These are phyloP conservation scores for Poterioochromonas sp. DNA, from an alignment of 352 stramenopile species.

Conservation along the genomic window DNA sequence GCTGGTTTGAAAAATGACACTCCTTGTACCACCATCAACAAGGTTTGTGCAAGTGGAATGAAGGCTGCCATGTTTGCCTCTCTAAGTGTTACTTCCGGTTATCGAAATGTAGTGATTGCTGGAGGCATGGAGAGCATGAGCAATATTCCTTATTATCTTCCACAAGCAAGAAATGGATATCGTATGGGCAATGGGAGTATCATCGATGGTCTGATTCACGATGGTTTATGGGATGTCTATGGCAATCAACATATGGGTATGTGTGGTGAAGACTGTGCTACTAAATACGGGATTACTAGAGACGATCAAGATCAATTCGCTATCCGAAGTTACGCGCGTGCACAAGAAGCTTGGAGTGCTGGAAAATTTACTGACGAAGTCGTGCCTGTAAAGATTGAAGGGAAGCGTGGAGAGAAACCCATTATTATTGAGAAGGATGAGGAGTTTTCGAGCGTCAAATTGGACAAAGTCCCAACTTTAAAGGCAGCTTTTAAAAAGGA, in stretches of 20 bases:
- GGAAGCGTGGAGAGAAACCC: slow-evolving; percentile 47
- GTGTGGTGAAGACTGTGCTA: slow-evolving; percentile 86
- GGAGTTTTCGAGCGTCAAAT: slow-evolving; percentile 73
- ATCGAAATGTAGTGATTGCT: slow-evolving; percentile 73
- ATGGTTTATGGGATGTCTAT: slow-evolving; percentile 94
- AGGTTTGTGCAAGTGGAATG: slow-evolving; percentile 92
- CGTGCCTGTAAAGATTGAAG: slow-evolving; percentile 71
- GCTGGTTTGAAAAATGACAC: slow-evolving; percentile 75
- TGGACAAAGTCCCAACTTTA: slow-evolving; percentile 76
- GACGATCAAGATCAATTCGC: slow-evolving; percentile 91
- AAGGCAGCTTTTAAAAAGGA: slow-evolving; percentile 87
- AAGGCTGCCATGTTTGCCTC: slow-evolving; percentile 74
- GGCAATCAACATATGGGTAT: slow-evolving; percentile 76
- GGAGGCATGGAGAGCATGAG: slow-evolving; percentile 95
- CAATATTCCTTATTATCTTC: slow-evolving; percentile 93
- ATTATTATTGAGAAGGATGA: slow-evolving; percentile 76
- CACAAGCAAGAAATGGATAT: slow-evolving; percentile 74
- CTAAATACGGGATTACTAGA: slow-evolving; percentile 72
- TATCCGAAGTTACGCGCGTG: slow-evolving; percentile 78
- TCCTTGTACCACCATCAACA: slow-evolving; percentile 96
- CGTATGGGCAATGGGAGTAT: slow-evolving; percentile 79
- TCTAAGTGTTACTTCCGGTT: slow-evolving; percentile 70
- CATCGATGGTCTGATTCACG: slow-evolving; percentile 80
- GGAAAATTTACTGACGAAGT: slow-evolving; percentile 77
- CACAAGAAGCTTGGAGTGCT: slow-evolving; percentile 47